Percentiles rank a stretch among this genome's conserved stretches.
These are phyloP conservation scores for Monosporascus sp. DNA, from an alignment of 2,329 filamentous ascomycete species.

Conservation along the genomic window DNA sequence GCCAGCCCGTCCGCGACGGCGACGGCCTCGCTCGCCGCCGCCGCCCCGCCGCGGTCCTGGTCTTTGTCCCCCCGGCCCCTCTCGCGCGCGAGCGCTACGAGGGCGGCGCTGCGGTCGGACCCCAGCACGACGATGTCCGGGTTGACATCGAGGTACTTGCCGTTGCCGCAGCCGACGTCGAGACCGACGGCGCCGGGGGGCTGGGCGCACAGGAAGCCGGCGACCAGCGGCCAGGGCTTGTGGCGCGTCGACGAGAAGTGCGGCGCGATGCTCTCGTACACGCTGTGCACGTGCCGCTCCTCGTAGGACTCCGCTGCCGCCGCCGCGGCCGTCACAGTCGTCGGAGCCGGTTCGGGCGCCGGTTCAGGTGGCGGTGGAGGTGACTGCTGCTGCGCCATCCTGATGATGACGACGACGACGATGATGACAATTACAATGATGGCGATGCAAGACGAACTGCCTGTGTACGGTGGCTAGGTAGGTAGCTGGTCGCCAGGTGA, in stretches of 20 bases:
- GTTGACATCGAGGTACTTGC: conserved; percentile 87
- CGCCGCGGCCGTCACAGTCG: not conserved
- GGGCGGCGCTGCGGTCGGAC: conserved; percentile 69
- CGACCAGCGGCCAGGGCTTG: conserved; percentile 89
- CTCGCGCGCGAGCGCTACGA: conserved; percentile 44
- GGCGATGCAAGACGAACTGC: too few species aligned
- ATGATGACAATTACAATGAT: too few species aligned
- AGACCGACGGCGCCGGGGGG: conserved; percentile 70
- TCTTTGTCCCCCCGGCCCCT: conserved; percentile 12
- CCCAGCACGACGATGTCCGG: conserved; percentile 71
- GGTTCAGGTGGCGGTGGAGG: too few species aligned
- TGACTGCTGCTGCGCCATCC: too few species aligned
- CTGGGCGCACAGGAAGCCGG: conserved; percentile 65
- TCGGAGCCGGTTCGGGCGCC: too few species aligned
- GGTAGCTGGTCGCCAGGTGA: too few species aligned
- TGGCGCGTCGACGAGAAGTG: conserved; percentile 78
- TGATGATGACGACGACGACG: too few species aligned
- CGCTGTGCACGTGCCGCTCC: conserved; percentile 77
- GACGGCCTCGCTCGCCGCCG: conserved; percentile 49
- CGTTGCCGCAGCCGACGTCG: conserved; percentile 94
- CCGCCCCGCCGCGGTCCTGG: conserved; percentile 1
- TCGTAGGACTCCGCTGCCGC: conserved; percentile 55
- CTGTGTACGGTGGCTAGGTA: too few species aligned
- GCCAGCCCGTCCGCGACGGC: conserved; percentile 76
- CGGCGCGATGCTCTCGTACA: conserved; percentile 82